These are phyloP conservation scores for Lanmaoa pseudosensibilis DNA, from an alignment of 768 basidiomycete species.

Conservation along the genomic window DNA sequence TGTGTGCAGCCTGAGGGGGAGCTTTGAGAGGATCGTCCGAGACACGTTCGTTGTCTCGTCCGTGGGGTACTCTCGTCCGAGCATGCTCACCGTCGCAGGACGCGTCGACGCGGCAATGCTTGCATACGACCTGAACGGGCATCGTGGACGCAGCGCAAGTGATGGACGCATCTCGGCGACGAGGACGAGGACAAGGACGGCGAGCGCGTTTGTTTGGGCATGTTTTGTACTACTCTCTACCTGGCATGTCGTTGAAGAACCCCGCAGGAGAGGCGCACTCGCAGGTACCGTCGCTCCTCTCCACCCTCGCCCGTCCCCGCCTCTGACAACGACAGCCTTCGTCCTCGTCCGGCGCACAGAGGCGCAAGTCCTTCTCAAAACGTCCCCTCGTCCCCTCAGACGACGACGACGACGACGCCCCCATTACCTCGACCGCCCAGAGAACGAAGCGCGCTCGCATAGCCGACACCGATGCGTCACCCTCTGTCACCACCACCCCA, in stretches of 20 bases:
- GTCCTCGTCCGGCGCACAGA: conserved; percentile 7
- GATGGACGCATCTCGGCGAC: conserved; percentile 20
- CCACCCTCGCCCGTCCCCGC: background rate
- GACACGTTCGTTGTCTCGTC: conserved; percentile 86
- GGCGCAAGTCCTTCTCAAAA: conserved; percentile 24
- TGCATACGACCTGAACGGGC: conserved; percentile 13
- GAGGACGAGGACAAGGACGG: background rate
- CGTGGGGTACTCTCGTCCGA: conserved; percentile 66
- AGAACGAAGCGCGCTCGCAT: conserved; percentile 29
- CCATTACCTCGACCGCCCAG: conserved; percentile 56
- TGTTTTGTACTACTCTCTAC: conserved; percentile 9
- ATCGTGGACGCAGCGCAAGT: conserved; percentile 2
- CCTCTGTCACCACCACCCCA: conserved; percentile 34
- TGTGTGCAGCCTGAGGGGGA: conserved; percentile 73
- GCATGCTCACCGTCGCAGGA: conserved; percentile 44
- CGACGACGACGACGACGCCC: conserved; percentile 38
- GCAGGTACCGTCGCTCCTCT: conserved; percentile 22
- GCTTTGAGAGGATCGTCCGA: conserved; percentile 78
- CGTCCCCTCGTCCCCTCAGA: conserved; percentile 38
- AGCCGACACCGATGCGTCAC: conserved; percentile 29
- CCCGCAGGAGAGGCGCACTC: conserved; percentile 6
- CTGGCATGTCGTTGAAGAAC: conserved; percentile 19
- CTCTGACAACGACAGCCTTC: conserved; percentile 22
- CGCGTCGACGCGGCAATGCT: conserved; percentile 8
- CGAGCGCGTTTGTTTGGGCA: conserved; percentile 22